These are phyloP conservation scores for Agaricus sinodeliciosus DNA, from an alignment of 768 basidiomycete species.

Conservation along the genomic window DNA sequence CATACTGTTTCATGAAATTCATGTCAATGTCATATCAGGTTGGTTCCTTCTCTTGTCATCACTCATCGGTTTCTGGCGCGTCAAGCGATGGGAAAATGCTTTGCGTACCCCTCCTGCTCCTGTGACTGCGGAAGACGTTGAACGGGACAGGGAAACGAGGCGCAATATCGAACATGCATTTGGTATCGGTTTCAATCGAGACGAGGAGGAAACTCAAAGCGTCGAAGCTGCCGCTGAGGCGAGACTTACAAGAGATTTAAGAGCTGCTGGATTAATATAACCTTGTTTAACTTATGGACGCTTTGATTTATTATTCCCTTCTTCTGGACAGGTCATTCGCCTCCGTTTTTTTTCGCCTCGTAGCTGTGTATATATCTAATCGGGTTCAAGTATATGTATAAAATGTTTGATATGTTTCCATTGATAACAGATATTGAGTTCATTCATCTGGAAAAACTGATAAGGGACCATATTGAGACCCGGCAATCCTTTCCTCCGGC, in stretches of 20 bases:
- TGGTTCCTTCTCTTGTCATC: constrained; percentile 92
- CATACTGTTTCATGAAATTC: constrained; percentile 1
- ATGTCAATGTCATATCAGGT: constrained; percentile 57
- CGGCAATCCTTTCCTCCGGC: constrained; percentile 63
- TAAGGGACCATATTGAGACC: constrained; percentile 67
- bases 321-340: neutral
- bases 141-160: constrained; percentile 44
- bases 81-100: constrained; percentile 79
- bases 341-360: neutral
- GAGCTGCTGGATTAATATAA: constrained; percentile 50
- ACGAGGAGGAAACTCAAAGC: constrained; percentile 16
- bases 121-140: constrained; percentile 38
- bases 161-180: constrained; percentile 48
- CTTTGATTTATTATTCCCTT: neutral
- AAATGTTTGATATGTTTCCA: neutral
- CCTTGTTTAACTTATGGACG: neutral
- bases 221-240: constrained; percentile 24
- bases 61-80: constrained; percentile 72
- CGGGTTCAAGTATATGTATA: neutral
- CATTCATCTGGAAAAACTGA: constrained; percentile 35
- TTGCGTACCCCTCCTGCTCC: constrained; percentile 41
- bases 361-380: neutral
- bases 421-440: neutral
- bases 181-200: constrained; percentile 33
- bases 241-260: constrained; percentile 41